Evolutionary conservation across 352 stramenopile genomes (phyloP).

Genomic region (Peronospora farinosa): DNA sequence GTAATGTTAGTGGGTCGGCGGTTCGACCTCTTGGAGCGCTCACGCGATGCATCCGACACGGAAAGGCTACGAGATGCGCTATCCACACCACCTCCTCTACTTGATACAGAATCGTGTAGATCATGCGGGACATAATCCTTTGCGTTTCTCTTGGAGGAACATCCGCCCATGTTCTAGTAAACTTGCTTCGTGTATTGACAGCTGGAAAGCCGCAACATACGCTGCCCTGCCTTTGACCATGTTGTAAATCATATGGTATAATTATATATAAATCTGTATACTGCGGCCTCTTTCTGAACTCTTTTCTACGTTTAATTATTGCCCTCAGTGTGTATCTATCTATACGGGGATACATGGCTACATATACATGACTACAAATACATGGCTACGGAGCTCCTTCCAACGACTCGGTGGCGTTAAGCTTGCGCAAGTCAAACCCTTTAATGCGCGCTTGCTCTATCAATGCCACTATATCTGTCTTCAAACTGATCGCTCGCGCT

Average conservation of each 20-base stretch:
- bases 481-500: slow-evolving; percentile 45
- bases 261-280: background rate
- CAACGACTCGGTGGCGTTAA: slow-evolving; percentile 23
- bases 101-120: slow-evolving; percentile 3
- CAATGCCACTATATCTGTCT: slow-evolving; percentile 58
- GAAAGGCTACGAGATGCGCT: slow-evolving; percentile 6
- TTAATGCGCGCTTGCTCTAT: slow-evolving; percentile 62
- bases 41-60: slow-evolving; percentile 2
- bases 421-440: slow-evolving; percentile 58
- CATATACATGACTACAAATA: too few relatives aligned
- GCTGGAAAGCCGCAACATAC: slow-evolving; percentile 12
- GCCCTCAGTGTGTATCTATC: background rate
- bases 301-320: background rate
- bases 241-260: slow-evolving; percentile 6
- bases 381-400: slow-evolving; percentile 3
- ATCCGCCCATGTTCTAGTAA: slow-evolving; percentile 35
- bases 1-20: slow-evolving; percentile 35
- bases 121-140: slow-evolving; percentile 23
- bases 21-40: slow-evolving; percentile 7
- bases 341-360: background rate
- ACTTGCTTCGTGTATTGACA: background rate
- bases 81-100: background rate
- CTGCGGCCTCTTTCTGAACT: slow-evolving; percentile 1
- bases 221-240: slow-evolving; percentile 17
- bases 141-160: slow-evolving; percentile 34